These are phyloP conservation scores for Gloeophyllum trabeum DNA, from an alignment of 768 basidiomycete species.

Conservation along the genomic window DNA sequence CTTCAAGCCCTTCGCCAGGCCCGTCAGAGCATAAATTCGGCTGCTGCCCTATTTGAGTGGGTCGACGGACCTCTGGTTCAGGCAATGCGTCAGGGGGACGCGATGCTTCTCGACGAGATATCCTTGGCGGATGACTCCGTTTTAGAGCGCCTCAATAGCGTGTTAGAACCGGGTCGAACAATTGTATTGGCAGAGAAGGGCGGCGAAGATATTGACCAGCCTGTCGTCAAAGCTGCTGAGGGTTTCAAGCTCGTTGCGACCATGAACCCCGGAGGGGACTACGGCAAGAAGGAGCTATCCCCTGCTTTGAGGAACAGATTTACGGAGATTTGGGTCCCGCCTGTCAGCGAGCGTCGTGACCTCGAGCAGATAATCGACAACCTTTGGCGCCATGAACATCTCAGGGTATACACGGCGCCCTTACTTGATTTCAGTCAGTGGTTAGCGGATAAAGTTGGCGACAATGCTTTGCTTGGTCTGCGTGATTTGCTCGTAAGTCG, in stretches of 20 bases:
- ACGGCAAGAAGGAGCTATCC: conserved; percentile 97
- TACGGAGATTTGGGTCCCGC: conserved; percentile 98
- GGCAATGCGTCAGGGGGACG: conserved; percentile 77
- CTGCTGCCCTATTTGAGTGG: conserved; percentile 91
- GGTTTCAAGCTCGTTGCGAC: conserved; percentile 89
- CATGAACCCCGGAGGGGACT: conserved; percentile 99
- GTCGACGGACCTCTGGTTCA: conserved; percentile 91
- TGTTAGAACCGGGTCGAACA: conserved; percentile 82
- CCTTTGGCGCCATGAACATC: conserved; percentile 48
- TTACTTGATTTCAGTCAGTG: conserved; percentile 77
- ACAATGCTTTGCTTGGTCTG: conserved; percentile 59
- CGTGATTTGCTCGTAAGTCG: conserved; percentile 77
- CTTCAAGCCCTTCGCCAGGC: conserved; percentile 26
- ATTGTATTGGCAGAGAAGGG: conserved; percentile 92
- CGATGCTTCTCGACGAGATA: conserved; percentile 92
- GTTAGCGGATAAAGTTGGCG: conserved; percentile 53
- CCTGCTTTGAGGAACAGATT: conserved; percentile 95
- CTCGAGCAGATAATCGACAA: conserved; percentile 65
- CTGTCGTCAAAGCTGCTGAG: conserved; percentile 50
- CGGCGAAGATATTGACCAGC: conserved; percentile 57
- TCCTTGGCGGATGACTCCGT: conserved; percentile 98
- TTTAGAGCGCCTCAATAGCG: conserved; percentile 92
- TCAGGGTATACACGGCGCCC: conserved; percentile 43
- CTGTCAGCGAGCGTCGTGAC: conserved; percentile 63
- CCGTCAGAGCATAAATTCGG: conserved; percentile 31